These are phyloP conservation scores for Euphorbia pulcherrima DNA, from an alignment of 345 rosid species.

Conservation along the genomic window DNA sequence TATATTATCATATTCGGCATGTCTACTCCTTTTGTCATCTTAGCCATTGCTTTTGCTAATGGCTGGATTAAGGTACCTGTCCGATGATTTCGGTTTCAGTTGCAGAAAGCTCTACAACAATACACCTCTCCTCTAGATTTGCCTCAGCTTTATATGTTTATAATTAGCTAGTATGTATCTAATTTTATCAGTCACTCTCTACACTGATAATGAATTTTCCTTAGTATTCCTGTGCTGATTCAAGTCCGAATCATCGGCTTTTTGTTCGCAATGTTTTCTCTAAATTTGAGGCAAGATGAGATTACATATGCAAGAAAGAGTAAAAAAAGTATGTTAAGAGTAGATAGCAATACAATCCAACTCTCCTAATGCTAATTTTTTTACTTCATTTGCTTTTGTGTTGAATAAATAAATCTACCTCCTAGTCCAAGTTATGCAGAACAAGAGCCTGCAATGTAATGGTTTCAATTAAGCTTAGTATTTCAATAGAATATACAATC, in stretches of 20 bases:
- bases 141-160: not conserved
- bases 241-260: not conserved
- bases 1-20: conserved; percentile 82
- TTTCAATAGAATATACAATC: too few relatives aligned
- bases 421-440: not conserved
- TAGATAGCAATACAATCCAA: conserved; percentile 8
- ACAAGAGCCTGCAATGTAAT: too few relatives aligned
- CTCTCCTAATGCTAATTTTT: not conserved
- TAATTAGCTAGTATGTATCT: not conserved
- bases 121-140: not conserved
- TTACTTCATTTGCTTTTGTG: not conserved
- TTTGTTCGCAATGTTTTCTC: too few relatives aligned
- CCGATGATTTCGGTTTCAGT: conserved; percentile 45
- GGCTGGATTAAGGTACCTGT: conserved; percentile 92
- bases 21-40: conserved; percentile 90
- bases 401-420: not conserved
- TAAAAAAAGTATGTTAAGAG: not conserved
- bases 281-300: too few relatives aligned
- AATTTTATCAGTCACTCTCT: not conserved
- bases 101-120: not conserved
- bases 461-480: too few relatives aligned
- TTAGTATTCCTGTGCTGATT: too few relatives aligned
- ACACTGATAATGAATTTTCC: not conserved
- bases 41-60: conserved; percentile 86
- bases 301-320: not conserved